Conservation (phyloP, 2,329 filamentous ascomycete genomes). For the Mycogone perniciosa region DNA sequence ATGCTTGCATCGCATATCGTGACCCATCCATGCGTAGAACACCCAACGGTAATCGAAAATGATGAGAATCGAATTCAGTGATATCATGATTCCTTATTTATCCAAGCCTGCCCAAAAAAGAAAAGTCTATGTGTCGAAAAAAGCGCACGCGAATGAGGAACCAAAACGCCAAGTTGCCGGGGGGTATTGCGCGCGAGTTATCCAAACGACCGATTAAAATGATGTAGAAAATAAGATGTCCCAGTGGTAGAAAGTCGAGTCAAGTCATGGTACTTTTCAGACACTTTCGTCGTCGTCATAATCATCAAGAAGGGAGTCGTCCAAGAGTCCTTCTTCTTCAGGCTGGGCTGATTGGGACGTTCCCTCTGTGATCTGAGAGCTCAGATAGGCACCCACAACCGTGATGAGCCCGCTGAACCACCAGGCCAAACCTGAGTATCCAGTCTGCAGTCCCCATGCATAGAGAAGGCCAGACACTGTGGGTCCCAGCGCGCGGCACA, state of each 20-base stretch:
- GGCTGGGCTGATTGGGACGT: constrained; percentile 35
- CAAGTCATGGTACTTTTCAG: constrained; percentile 13
- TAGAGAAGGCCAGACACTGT: constrained; percentile 83
- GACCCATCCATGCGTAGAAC: background rate
- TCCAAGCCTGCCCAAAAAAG: background rate
- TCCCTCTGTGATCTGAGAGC: constrained; percentile 67
- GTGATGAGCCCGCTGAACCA: constrained; percentile 81
- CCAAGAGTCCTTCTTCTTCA: constrained; percentile 34
- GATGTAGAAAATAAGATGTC: background rate
- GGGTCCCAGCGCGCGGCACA: constrained; percentile 83
- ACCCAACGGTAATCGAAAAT: background rate
- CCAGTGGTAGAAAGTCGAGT: background rate
- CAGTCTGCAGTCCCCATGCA: constrained; percentile 67
- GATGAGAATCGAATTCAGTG: background rate
- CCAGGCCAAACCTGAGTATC: constrained; percentile 87
- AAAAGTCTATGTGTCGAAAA: constrained; percentile 3
- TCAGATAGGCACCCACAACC: constrained; percentile 65
- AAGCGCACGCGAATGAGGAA: background rate
- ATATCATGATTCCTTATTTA: background rate
- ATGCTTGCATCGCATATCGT: background rate
- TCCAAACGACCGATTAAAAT: constrained; percentile 6
- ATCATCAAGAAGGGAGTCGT: constrained; percentile 27
- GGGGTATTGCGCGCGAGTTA: constrained; percentile 11
- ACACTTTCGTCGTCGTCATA: constrained; percentile 28
- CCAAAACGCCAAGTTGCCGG: constrained; percentile 8